Evolutionary conservation across 129 eudicot genomes (phyloP), one percentile per base, ranked within the genome.

Genomic region (Silybum marianum): DNA sequence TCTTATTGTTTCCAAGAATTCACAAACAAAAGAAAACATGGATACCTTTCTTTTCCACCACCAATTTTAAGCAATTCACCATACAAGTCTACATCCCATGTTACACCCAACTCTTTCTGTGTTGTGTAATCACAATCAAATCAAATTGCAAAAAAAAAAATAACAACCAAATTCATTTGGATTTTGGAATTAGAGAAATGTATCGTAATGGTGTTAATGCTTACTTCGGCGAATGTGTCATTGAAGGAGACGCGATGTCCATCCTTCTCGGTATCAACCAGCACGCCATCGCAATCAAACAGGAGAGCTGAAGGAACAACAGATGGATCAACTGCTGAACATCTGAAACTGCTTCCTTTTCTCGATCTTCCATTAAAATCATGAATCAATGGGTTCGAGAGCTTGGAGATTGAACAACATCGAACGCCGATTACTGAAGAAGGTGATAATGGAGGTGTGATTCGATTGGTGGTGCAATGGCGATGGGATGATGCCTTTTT

Each of bases 21-120:
- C 16, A 51, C 65, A 48, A 74, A 44, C 2, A 9, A 24, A 25
- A 22, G 6, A 23, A 48, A 74, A 44, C 5, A 23, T 2, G 12
- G n/a, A 18, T 88, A 96, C 99, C 99, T 96, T 86, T 96, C 99
- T 85, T 96, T 96, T 83, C 99, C 99, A 85, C 99, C 99, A 34
- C 99, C 99, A 80, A 96, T 96, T 88, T 96, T 91, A 83, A 96
- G 98, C 88, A 96, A 82, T 84, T 96, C 98, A 60, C 99, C 99
- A 40, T 96, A 96, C 95, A 96, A 90, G 79, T 96, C 97, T 51
- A 91, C 98, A 82, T 91, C 98, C 99, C 99, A 96, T 26, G 97
- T 87, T 24, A 96, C 97, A 40, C 98, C 99, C 85, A 96, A 81
- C 71, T 89, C 98, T 76, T 80, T 88, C 97, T 96, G 97, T 78